Evolutionary conservation across 2,329 filamentous ascomycete genomes (phyloP).

Genomic region (Monosporascus sp.): DNA sequence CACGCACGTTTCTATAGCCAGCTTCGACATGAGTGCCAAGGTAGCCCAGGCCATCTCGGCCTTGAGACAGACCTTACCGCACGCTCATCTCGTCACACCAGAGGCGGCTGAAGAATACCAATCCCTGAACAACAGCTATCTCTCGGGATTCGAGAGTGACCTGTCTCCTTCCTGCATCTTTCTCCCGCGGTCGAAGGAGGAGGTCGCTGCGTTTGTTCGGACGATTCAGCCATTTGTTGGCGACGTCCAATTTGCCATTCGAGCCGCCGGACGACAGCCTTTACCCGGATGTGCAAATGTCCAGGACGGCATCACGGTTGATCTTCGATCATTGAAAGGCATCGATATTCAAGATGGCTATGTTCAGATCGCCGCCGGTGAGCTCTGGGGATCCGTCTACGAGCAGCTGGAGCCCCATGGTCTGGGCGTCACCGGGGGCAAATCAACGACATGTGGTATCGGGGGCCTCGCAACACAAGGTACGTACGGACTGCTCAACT

Average conservation of each 20-base stretch:
- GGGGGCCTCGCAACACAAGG: slow-evolving; percentile 1
- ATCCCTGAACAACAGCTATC: slow-evolving; percentile 2
- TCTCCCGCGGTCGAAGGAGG: slow-evolving; percentile 2
- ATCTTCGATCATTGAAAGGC: slow-evolving; percentile 25
- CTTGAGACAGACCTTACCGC: not conserved
- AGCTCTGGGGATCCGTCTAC: slow-evolving; percentile 3
- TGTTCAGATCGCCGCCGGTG: slow-evolving; percentile 28
- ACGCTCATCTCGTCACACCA: not conserved
- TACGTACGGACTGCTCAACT: not conserved
- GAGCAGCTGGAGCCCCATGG: not conserved
- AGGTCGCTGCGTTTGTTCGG: slow-evolving; percentile 10
- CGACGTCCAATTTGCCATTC: slow-evolving; percentile 29
- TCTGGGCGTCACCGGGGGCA: not conserved
- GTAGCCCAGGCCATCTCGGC: not conserved
- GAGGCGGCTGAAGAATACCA: slow-evolving; percentile 2
- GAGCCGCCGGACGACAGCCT: slow-evolving; percentile 35
- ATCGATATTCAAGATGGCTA: slow-evolving; percentile 21
- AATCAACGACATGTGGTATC: not conserved
- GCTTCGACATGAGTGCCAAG: not conserved
- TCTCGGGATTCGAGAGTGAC: slow-evolving; percentile 3
- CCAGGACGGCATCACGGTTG: slow-evolving; percentile 26
- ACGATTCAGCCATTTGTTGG: slow-evolving; percentile 4
- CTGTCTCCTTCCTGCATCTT: slow-evolving; percentile 4
- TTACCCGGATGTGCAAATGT: slow-evolving; percentile 31
- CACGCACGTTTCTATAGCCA: not conserved